Percentiles rank a stretch among this genome's conserved stretches.
Evolutionary conservation across 2,329 filamentous ascomycete species (phyloP).

Genomic region (Elsinoe australis): DNA sequence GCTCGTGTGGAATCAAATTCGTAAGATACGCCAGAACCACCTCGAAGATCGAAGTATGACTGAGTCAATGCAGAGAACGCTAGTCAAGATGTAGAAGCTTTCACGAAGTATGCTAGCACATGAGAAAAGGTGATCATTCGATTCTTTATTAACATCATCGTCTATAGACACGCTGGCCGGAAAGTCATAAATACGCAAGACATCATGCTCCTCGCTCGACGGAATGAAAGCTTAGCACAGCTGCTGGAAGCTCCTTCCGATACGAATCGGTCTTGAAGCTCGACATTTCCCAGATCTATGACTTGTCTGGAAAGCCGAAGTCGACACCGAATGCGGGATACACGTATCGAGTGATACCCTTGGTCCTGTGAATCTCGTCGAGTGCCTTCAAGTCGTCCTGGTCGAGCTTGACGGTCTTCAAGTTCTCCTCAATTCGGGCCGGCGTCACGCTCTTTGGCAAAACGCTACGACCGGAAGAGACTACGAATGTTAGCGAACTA

Average conservation of each 20-base stretch:
- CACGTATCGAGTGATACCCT: conserved; percentile 41
- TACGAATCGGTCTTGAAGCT: background rate
- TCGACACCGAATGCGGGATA: conserved; percentile 45
- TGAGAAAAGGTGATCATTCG: background rate
- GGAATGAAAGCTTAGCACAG: conserved; percentile 75
- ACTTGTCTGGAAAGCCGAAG: conserved; percentile 44
- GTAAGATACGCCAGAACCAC: conserved; percentile 40
- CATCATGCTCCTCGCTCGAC: conserved; percentile 74
- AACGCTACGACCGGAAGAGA: conserved; percentile 61
- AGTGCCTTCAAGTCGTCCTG: conserved; percentile 52
- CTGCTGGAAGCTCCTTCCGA: conserved; percentile 53
- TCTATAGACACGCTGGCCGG: conserved; percentile 65
- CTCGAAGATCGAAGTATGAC: background rate
- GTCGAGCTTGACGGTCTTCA: conserved; percentile 58
- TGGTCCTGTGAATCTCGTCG: conserved; percentile 39
- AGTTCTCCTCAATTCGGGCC: conserved; percentile 62
- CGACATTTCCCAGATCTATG: conserved; percentile 18
- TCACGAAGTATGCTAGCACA: conserved; percentile 52
- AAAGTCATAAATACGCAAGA: conserved; percentile 76
- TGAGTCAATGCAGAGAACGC: conserved; percentile 20
- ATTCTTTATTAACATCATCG: background rate
- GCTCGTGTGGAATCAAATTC: conserved; percentile 79
- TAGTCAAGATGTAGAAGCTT: conserved; percentile 53
- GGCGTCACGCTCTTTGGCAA: conserved; percentile 65
- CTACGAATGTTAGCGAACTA: conserved; percentile 34